These are phyloP conservation scores for Paratinospora sagittata DNA, from an alignment of 164 flowering plant genomes.

Conservation along the genomic window DNA sequence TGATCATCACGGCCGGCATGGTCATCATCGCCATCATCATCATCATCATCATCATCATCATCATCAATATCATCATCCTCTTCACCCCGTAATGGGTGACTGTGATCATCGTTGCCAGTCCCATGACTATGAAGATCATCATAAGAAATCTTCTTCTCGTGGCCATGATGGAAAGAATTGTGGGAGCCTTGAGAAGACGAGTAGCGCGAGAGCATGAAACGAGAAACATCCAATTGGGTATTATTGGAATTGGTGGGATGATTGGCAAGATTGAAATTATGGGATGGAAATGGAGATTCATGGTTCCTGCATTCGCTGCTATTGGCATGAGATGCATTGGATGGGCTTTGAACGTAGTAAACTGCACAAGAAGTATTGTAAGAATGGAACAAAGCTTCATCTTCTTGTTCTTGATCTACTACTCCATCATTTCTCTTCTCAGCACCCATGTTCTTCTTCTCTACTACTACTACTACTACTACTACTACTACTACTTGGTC, in stretches of 20 bases:
- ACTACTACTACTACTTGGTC: too few species aligned
- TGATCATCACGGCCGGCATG: slow-evolving; percentile 11
- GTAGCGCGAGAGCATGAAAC: slow-evolving; percentile 43
- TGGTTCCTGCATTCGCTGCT: slow-evolving; percentile 22
- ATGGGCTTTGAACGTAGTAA: slow-evolving; percentile 88
- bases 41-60: slow-evolving; percentile 13
- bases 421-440: slow-evolving; percentile 1
- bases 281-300: slow-evolving; percentile 25
- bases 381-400: slow-evolving; percentile 30
- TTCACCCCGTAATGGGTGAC: background rate
- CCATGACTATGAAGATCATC: slow-evolving; percentile 11
- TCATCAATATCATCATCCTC: slow-evolving; percentile 17
- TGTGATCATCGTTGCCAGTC: background rate
- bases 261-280: slow-evolving; percentile 5
- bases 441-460: slow-evolving; percentile 1
- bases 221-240: slow-evolving; percentile 14
- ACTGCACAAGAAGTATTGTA: slow-evolving; percentile 27
- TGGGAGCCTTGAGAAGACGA: slow-evolving; percentile 68
- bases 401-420: slow-evolving; percentile 25
- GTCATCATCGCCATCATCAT: slow-evolving; percentile 11
- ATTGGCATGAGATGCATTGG: slow-evolving; percentile 46
- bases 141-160: slow-evolving; percentile 30
- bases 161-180: slow-evolving; percentile 36
- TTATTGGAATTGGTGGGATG: slow-evolving; percentile 1
- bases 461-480: too few species aligned